These are phyloP conservation scores for Didymella pomorum DNA, from an alignment of 2,329 filamentous ascomycete species.

Conservation along the genomic window DNA sequence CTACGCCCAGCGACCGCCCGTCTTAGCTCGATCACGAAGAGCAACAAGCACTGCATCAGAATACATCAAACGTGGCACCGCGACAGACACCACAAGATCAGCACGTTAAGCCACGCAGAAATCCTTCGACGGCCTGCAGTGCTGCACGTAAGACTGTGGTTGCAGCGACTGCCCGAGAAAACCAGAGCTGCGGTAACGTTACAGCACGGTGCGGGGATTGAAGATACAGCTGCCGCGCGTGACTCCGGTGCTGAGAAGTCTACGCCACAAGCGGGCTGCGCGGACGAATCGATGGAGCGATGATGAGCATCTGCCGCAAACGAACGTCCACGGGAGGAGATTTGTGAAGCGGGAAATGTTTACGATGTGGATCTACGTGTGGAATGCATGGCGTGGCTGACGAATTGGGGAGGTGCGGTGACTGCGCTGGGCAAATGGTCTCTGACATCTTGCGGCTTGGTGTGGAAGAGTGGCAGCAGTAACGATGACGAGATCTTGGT, in stretches of 20 bases:
- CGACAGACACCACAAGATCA: too few relatives aligned
- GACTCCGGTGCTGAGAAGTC: neutral
- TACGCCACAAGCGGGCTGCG: neutral
- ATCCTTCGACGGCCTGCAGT: too few relatives aligned
- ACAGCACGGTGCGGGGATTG: neutral
- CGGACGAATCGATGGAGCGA: neutral
- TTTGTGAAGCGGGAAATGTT: neutral
- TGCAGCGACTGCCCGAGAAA: neutral
- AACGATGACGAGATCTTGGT: neutral
- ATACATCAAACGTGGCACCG: too few relatives aligned
- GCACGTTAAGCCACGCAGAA: neutral
- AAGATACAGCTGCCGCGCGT: neutral
- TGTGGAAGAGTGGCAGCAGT: neutral
- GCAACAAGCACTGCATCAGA: neutral
- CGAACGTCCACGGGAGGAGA: neutral
- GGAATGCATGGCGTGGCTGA: neutral
- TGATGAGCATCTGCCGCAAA: neutral
- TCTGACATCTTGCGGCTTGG: neutral
- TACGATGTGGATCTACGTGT: neutral
- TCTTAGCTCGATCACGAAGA: neutral
- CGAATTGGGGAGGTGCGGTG: neutral
- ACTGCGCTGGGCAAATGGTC: neutral
- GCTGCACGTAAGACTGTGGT: neutral
- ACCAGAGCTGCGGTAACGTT: neutral
- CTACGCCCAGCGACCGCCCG: neutral